Evolutionary conservation across 2,329 filamentous ascomycete species (phyloP).

Genomic region (Colletotrichum euphorbiae): DNA sequence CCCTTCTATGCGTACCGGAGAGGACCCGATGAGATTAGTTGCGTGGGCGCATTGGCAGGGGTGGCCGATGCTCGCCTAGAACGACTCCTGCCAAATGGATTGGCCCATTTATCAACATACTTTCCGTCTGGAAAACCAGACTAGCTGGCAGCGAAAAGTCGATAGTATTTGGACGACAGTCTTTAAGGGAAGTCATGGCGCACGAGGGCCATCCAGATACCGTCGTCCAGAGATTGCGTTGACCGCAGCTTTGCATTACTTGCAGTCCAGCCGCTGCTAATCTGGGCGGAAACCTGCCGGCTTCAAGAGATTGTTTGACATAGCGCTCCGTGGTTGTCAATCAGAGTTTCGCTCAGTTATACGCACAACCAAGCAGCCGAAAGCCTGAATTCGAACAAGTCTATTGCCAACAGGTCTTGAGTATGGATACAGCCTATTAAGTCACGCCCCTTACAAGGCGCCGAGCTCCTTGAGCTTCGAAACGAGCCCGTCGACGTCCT

Average conservation of each 20-base stretch:
- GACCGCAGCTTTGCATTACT: too few relatives aligned
- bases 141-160: too few relatives aligned
- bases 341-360: too few relatives aligned
- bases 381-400: constrained; percentile 19
- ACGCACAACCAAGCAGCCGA: background rate
- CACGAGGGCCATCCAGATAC: too few relatives aligned
- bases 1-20: too few relatives aligned
- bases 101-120: background rate
- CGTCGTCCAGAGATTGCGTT: too few relatives aligned
- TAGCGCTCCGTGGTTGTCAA: too few relatives aligned
- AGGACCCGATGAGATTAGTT: background rate
- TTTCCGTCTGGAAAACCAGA: background rate
- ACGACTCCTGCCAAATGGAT: background rate
- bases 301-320: too few relatives aligned
- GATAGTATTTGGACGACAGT: too few relatives aligned
- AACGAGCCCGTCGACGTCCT: constrained; percentile 96
- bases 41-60: background rate
- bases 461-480: constrained; percentile 95
- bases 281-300: too few relatives aligned
- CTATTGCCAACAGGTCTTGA: constrained; percentile 27
- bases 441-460: constrained; percentile 71
- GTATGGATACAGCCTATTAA: constrained; percentile 23
- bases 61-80: constrained; percentile 1
- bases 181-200: too few relatives aligned
- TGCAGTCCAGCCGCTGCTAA: too few relatives aligned